phyloP scores from a whole-genome alignment of 192 early-diverging fungal genomes.

The Backusella parvicylindrica region DNA sequence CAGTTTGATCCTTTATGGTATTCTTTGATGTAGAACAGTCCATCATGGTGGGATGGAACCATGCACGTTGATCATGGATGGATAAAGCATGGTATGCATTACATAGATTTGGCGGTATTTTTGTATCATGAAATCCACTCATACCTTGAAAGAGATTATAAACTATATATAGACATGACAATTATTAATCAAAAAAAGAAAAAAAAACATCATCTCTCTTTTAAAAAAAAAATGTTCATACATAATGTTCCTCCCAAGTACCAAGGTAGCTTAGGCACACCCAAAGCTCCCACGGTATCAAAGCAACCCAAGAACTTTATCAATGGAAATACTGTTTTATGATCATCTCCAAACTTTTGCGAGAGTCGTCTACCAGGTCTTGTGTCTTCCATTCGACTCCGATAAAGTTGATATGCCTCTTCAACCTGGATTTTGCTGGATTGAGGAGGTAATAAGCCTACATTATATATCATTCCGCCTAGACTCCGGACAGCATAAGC shows the following conservation, averaged over 20 bases:
- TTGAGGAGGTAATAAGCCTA: constrained; percentile 14
- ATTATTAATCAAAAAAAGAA: not conserved
- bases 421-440: not conserved
- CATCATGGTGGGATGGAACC: constrained; percentile 21
- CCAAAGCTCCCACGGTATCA: constrained; percentile 19
- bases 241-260: constrained; percentile 19
- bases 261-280: constrained; percentile 17
- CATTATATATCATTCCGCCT: constrained; percentile 23
- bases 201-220: too few relatives aligned
- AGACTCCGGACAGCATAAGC: constrained; percentile 23
- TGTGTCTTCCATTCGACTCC: not conserved
- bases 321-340: not conserved
- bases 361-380: not conserved
- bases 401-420: constrained; percentile 13
- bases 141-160: constrained; percentile 1
- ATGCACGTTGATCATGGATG: constrained; percentile 23
- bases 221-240: not conserved
- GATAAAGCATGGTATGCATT: constrained; percentile 23
- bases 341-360: not conserved
- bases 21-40: not conserved
- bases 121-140: constrained; percentile 21
- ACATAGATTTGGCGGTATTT: constrained; percentile 3
- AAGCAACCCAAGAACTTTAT: constrained; percentile 23
- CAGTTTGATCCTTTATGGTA: not conserved
- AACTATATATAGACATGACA: not conserved